These are phyloP conservation scores for Aeschynomene evenia DNA, from an alignment of 306 rosid species.

Conservation along the genomic window DNA sequence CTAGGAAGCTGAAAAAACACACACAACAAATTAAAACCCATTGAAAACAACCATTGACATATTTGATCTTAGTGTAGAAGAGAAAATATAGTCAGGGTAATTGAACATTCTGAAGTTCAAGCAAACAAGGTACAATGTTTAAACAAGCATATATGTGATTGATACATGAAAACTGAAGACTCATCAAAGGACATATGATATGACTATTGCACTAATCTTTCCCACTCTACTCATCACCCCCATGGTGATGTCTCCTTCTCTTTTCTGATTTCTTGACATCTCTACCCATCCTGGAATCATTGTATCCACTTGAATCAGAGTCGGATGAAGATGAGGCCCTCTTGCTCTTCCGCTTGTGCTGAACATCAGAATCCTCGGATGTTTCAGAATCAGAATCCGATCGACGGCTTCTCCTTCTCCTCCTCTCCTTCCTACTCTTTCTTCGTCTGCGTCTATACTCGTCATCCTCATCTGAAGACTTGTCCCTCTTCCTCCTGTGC, in stretches of 20 bases:
- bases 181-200: not conserved
- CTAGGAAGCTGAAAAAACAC: no score
- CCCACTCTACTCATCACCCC: constrained; percentile 36
- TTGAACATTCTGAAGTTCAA: not conserved
- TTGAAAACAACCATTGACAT: not conserved
- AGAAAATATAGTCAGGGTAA: no score
- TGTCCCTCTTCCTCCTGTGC: constrained; percentile 29
- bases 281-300: constrained; percentile 44
- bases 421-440: constrained; percentile 42
- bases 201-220: not conserved
- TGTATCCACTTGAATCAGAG: constrained; percentile 41
- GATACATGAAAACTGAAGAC: not conserved
- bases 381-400: constrained; percentile 54
- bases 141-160: no score
- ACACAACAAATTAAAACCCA: not conserved
- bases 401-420: constrained; percentile 50
- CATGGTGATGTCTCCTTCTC: constrained; percentile 30
- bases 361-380: constrained; percentile 47
- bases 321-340: constrained; percentile 41
- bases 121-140: not conserved
- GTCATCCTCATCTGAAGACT: constrained; percentile 19
- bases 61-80: not conserved
- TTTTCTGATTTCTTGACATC: constrained; percentile 56
- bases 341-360: constrained; percentile 45
- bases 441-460: not conserved